Evolutionary conservation across 2,329 filamentous ascomycete genomes (phyloP), one percentile per base, ranked within the genome.

Genomic region (Trichoderma semiorbis): DNA sequence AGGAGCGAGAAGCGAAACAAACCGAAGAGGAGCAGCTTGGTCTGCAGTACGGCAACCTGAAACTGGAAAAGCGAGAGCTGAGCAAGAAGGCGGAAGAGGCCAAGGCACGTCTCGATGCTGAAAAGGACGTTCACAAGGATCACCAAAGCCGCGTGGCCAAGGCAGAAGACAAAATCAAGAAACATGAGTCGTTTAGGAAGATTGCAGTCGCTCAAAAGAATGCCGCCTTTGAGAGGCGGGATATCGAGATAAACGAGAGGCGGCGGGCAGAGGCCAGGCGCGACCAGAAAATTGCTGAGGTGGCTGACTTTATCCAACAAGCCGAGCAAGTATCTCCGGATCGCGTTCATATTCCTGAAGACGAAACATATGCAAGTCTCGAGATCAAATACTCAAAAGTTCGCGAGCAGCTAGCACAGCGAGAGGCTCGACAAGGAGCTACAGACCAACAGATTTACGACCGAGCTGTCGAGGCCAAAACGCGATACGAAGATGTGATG

Each of bases 381-480:
- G 83, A 86, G 74, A 83, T 81, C 69, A 87, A 89, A 77, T 87
- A 87, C 72, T 76, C 86, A 1, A 86, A 85, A 47, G 81, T 94
- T 16, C 80, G 82, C 36, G 83, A 85, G 58, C 89, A 92, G 76
- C 81, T 94, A n/a, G 80, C 84, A 21, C 84, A 85, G 73, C 86
- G 88, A 69, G 86, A 89, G 71, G 81, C 83, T 65, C 84, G 86
- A 76, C 81, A 90, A 60, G 92, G 92, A 28, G 90, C 87, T 66
- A 85, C 87, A 24, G 89, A 92, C 67, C 84, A 91, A 73, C 83
- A 93, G 75, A 91, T 94, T 63, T 85, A 87, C 68, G 83, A 86
- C 36, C 82, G 84, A 10, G 81, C 85, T 16, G 75, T 77, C 5
- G 80, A 83, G 72, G 81, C 84, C 6, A 81, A 78, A 32, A 77